phyloP scores from a whole-genome alignment of 2,329 filamentous ascomycete genomes.

The Pezicula carpinea region DNA sequence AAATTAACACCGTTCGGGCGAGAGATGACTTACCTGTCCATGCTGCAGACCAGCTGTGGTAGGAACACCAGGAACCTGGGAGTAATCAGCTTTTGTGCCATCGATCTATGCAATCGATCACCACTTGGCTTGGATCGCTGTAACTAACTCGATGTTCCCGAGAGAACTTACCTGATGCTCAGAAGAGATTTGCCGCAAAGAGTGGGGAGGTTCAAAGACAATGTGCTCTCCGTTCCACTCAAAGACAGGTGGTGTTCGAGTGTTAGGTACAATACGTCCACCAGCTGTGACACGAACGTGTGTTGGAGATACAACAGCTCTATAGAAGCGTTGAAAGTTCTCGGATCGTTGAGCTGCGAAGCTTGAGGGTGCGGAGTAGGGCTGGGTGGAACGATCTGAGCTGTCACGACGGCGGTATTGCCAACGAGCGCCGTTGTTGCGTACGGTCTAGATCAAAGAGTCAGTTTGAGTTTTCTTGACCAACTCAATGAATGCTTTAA shows the following conservation, averaged over 20 bases:
- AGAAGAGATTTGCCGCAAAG: no score
- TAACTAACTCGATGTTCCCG: no score
- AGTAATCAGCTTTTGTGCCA: slow-evolving; percentile 1
- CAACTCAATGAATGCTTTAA: slow-evolving; percentile 8
- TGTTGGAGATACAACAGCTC: slow-evolving; percentile 62
- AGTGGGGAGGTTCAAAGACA: slow-evolving; percentile 16
- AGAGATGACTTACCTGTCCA: not conserved
- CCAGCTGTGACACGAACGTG: slow-evolving; percentile 64
- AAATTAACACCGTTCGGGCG: not conserved
- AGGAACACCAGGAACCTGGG: slow-evolving; percentile 1
- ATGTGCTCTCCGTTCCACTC: slow-evolving; percentile 24
- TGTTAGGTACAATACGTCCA: slow-evolving; percentile 63
- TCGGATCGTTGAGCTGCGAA: slow-evolving; percentile 53
- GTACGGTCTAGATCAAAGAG: slow-evolving; percentile 4
- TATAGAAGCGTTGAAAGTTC: slow-evolving; percentile 65
- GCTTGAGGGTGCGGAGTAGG: slow-evolving; percentile 50
- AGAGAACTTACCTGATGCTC: no score
- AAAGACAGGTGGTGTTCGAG: slow-evolving; percentile 32
- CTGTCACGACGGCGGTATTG: slow-evolving; percentile 24
- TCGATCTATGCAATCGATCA: not conserved
- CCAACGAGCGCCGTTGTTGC: slow-evolving; percentile 20
- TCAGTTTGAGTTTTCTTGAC: slow-evolving; percentile 1
- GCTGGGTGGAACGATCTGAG: slow-evolving; percentile 26
- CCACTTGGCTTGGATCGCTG: no score
- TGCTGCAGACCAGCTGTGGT: not conserved